phyloP scores from a whole-genome alignment of 306 rosid genomes.

The Inga leiocalycina region DNA sequence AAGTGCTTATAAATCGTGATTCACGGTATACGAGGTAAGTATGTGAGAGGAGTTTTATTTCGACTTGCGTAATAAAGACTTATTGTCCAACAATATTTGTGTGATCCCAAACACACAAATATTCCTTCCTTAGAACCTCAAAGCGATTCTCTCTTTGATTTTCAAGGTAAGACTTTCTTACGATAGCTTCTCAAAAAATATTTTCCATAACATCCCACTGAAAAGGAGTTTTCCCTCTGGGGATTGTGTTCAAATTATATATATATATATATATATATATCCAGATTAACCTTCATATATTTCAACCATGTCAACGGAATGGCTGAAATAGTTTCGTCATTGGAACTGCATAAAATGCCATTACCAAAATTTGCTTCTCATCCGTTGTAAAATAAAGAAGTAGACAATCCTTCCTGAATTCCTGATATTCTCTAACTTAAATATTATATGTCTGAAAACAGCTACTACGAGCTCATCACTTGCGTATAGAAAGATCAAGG shows the following conservation, averaged over 20 bases:
- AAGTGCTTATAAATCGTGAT: no score
- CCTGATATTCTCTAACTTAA: neutral
- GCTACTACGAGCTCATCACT: constrained; percentile 47
- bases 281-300: no score
- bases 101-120: no score
- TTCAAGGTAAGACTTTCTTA: no score
- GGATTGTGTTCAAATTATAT: neutral
- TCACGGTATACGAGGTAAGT: no score
- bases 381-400: neutral
- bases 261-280: no score
- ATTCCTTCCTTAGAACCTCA: no score
- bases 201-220: neutral
- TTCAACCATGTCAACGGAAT: neutral
- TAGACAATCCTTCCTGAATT: constrained; percentile 6
- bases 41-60: no score
- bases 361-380: neutral
- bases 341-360: neutral
- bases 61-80: no score
- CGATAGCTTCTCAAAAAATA: neutral
- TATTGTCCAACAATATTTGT: no score
- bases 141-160: neutral
- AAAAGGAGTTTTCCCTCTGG: neutral
- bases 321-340: neutral
- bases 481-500: constrained; percentile 79
- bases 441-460: constrained; percentile 23